phyloP scores from a whole-genome alignment of 495 filamentous ascomycete species.

The Penicillium ochrochloron region DNA sequence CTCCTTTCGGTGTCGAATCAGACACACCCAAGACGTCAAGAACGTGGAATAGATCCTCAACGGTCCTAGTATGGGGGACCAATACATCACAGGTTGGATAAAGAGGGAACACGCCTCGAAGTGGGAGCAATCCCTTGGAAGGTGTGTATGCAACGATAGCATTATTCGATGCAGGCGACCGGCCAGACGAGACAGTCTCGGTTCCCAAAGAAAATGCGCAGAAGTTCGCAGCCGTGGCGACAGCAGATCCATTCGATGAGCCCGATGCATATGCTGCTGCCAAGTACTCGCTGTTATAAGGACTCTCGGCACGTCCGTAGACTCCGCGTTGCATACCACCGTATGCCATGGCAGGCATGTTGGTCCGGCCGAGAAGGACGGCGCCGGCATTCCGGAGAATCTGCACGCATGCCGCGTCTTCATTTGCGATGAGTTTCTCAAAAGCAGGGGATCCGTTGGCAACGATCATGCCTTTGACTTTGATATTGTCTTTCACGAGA shows the following conservation, averaged over 20 bases:
- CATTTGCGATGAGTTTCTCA: constrained; percentile 62
- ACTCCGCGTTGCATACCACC: constrained; percentile 48
- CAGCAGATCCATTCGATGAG: constrained; percentile 45
- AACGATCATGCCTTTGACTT: constrained; percentile 68
- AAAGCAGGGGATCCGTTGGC: constrained; percentile 58
- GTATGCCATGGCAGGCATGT: constrained; percentile 49
- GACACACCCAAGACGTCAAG: constrained; percentile 38
- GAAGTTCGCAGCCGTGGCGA: constrained; percentile 41
- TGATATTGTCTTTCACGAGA: constrained; percentile 73
- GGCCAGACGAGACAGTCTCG: constrained; percentile 45
- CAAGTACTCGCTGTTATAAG: constrained; percentile 38
- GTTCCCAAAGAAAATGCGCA: constrained; percentile 45
- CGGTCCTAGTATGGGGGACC: constrained; percentile 42
- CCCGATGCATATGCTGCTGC: constrained; percentile 44
- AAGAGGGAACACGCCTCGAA: constrained; percentile 42
- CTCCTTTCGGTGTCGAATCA: constrained; percentile 32
- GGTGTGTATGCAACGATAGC: constrained; percentile 45
- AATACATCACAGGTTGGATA: constrained; percentile 45
- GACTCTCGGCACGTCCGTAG: constrained; percentile 44
- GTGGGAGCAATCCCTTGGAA: constrained; percentile 40
- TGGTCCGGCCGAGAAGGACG: constrained; percentile 61
- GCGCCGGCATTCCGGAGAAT: constrained; percentile 65
- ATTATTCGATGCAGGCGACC: constrained; percentile 45
- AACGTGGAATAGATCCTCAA: constrained; percentile 37
- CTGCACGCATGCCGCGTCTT: constrained; percentile 65